Evolutionary conservation across 2,329 filamentous ascomycete species (phyloP).

Genomic region (Myriosclerotinia duriaeana): DNA sequence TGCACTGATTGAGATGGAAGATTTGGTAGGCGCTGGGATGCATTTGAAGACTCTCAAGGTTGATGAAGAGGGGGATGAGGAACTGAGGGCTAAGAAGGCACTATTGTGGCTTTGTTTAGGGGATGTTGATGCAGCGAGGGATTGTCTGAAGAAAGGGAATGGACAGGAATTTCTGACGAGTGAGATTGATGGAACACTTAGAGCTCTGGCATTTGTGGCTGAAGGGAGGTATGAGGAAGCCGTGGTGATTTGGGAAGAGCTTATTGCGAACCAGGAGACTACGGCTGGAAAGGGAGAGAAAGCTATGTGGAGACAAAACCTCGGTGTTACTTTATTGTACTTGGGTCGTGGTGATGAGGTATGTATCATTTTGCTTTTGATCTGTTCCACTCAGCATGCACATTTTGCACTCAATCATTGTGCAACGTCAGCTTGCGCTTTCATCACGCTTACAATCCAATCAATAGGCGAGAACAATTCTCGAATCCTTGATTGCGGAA

Average conservation of each 20-base stretch:
- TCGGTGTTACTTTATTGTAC: conserved; percentile 82
- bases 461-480: conserved; percentile 58
- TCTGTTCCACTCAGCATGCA: not conserved
- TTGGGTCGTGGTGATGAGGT: conserved; percentile 73
- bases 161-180: conserved; percentile 37
- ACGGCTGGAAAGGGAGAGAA: conserved; percentile 45
- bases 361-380: conserved; percentile 33
- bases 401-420: not conserved
- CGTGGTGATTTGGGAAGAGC: conserved; percentile 56
- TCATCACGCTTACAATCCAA: conserved; percentile 8
- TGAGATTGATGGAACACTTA: conserved; percentile 50
- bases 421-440: not conserved
- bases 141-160: conserved; percentile 46
- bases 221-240: conserved; percentile 71
- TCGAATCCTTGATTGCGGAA: conserved; percentile 64
- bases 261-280: conserved; percentile 43
- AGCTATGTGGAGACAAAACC: conserved; percentile 76
- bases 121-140: conserved; percentile 66
- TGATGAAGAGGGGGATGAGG: conserved; percentile 42
- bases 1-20: conserved; percentile 81
- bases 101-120: conserved; percentile 78
- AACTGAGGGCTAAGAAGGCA: conserved; percentile 49
- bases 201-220: conserved; percentile 74
- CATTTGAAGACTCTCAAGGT: conserved; percentile 63
- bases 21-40: conserved; percentile 73